phyloP scores from a whole-genome alignment of 2,329 filamentous ascomycete genomes.

The Colletotrichum tabaci region DNA sequence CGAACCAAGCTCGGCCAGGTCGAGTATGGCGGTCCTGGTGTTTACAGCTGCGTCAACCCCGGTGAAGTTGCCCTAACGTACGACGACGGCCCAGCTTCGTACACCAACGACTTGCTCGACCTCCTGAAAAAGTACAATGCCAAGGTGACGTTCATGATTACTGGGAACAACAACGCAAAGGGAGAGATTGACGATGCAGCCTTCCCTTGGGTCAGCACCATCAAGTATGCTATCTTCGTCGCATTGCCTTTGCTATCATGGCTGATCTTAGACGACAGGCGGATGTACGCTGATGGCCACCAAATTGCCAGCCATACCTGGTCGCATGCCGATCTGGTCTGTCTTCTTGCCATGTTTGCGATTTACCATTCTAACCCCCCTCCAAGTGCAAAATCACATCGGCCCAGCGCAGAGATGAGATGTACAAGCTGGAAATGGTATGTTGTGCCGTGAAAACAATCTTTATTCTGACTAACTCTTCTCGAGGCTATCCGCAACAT shows the following conservation, averaged over 20 bases:
- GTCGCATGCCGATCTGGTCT: slow-evolving; percentile 60
- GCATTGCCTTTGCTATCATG: not conserved
- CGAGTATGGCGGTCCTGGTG: slow-evolving; percentile 61
- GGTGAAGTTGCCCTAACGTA: slow-evolving; percentile 61
- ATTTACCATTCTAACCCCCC: slow-evolving; percentile 50
- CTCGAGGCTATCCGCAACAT: slow-evolving; percentile 65
- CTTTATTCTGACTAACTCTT: slow-evolving; percentile 60
- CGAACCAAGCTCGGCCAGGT: slow-evolving; percentile 64
- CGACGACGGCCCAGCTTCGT: slow-evolving; percentile 62
- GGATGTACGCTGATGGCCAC: slow-evolving; percentile 60
- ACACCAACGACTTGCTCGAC: slow-evolving; percentile 59
- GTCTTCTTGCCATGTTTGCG: not conserved
- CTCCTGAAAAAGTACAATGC: slow-evolving; percentile 50
- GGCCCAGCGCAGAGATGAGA: slow-evolving; percentile 57
- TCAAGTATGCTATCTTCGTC: slow-evolving; percentile 49
- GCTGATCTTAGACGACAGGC: slow-evolving; percentile 33
- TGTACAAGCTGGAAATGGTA: slow-evolving; percentile 41
- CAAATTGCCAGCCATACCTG: slow-evolving; percentile 58
- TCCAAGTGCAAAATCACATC: slow-evolving; percentile 45
- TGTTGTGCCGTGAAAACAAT: not conserved
- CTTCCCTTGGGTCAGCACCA: slow-evolving; percentile 53
- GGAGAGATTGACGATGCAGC: slow-evolving; percentile 60
- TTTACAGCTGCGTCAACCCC: slow-evolving; percentile 36
- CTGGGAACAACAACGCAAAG: slow-evolving; percentile 61
- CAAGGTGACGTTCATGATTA: slow-evolving; percentile 60